Evolutionary conservation across 2,329 filamentous ascomycete species (phyloP).

Genomic region (Colletotrichum tropicicola): DNA sequence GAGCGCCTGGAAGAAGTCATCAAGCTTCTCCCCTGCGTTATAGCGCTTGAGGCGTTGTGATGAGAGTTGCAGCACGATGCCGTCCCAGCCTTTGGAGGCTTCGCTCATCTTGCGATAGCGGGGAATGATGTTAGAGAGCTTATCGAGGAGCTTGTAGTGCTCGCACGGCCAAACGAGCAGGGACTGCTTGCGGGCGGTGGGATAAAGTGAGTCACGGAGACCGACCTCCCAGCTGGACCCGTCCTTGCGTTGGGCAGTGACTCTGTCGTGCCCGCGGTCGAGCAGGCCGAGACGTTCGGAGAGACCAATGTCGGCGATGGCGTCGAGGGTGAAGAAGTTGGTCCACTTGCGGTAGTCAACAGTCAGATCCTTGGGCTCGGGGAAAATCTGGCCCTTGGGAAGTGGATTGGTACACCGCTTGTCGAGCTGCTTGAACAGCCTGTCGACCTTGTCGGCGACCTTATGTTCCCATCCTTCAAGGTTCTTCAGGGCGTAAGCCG

Average conservation of each 20-base stretch:
- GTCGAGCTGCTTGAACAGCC: conserved; percentile 55
- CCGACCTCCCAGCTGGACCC: conserved; percentile 55
- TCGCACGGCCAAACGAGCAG: conserved; percentile 59
- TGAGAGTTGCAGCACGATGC: conserved; percentile 45
- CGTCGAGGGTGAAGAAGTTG: conserved; percentile 66
- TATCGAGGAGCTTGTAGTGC: conserved; percentile 58
- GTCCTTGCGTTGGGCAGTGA: conserved; percentile 51
- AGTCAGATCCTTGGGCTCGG: conserved; percentile 48
- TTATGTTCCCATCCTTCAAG: conserved; percentile 64
- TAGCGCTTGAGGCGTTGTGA: conserved; percentile 45
- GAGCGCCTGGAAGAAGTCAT: conserved; percentile 40
- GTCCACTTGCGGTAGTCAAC: conserved; percentile 61
- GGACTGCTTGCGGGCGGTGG: conserved; percentile 59
- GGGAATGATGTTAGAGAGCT: conserved; percentile 56
- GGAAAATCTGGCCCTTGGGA: conserved; percentile 35
- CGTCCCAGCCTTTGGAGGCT: conserved; percentile 52
- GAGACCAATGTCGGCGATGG: conserved; percentile 64
- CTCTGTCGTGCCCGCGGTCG: conserved; percentile 55
- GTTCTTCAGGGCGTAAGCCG: conserved; percentile 62
- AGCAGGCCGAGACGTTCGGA: conserved; percentile 60
- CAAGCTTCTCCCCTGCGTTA: conserved; percentile 60
- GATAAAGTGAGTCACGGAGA: conserved; percentile 60
- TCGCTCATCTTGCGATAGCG: conserved; percentile 49
- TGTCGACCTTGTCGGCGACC: conserved; percentile 58
- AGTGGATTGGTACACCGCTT: conserved; percentile 47